These are phyloP conservation scores for Trapa incisa DNA, from an alignment of 345 rosid species.

Conservation along the genomic window DNA sequence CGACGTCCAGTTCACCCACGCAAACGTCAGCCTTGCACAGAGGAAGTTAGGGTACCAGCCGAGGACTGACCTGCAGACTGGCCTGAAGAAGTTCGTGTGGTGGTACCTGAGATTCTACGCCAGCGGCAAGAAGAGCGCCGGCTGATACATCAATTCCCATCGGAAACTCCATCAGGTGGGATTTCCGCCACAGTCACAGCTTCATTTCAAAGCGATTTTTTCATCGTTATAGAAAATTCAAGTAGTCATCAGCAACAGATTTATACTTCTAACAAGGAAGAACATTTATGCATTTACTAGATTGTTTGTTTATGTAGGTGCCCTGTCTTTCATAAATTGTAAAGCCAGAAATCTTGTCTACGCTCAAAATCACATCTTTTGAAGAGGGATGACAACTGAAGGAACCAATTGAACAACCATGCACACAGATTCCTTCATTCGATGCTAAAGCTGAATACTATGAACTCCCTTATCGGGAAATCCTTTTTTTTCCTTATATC, in stretches of 20 bases:
- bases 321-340: not conserved
- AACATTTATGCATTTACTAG: not conserved
- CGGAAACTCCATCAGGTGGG: no score
- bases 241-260: not conserved
- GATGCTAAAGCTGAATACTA: no score
- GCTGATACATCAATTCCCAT: not conserved
- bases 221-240: not conserved
- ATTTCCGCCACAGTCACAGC: no score
- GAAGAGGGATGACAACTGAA: no score
- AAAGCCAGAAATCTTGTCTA: not conserved
- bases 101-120: conserved; percentile 7
- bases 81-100: conserved; percentile 7
- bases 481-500: no score
- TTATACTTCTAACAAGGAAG: not conserved
- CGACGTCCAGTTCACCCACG: conserved; percentile 3
- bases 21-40: conserved; percentile 3
- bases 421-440: no score
- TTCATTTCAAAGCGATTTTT: not conserved
- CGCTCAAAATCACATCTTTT: not conserved
- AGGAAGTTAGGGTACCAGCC: conserved; percentile 5
- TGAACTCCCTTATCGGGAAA: no score
- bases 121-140: conserved; percentile 7
- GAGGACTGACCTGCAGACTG: conserved; percentile 1
- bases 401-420: no score
- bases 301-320: not conserved